Percentiles rank a stretch among this genome's conserved stretches.
These are phyloP conservation scores for Barbarea vulgaris DNA, from an alignment of 345 rosid genomes.

Conservation along the genomic window DNA sequence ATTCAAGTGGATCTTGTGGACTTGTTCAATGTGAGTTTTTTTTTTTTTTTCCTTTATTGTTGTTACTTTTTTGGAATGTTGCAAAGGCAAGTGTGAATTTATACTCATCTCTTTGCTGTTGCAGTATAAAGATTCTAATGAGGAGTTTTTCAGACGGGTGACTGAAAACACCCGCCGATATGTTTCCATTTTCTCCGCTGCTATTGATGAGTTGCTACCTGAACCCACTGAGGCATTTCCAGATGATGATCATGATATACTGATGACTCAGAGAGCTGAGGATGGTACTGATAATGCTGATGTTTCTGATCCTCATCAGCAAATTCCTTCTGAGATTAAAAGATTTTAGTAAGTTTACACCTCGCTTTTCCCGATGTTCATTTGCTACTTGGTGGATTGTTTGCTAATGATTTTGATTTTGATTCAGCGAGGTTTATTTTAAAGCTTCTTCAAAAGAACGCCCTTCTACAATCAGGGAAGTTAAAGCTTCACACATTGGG, in stretches of 20 bases:
- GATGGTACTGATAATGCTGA: constrained; percentile 59
- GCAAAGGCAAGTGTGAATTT: not conserved
- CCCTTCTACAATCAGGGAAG: constrained; percentile 86
- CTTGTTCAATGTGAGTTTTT: constrained; percentile 60
- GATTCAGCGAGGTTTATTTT: constrained; percentile 82
- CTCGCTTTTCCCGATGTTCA: not conserved
- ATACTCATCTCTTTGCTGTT: constrained; percentile 17
- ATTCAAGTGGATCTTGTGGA: constrained; percentile 84
- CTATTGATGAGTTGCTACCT: constrained; percentile 82
- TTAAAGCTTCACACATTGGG: constrained; percentile 89
- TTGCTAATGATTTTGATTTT: constrained; percentile 28
- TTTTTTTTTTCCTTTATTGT: not conserved
- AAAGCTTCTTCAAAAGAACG: constrained; percentile 81
- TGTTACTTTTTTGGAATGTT: constrained; percentile 14
- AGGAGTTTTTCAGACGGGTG: constrained; percentile 68
- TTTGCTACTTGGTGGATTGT: constrained; percentile 1
- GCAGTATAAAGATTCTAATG: constrained; percentile 72
- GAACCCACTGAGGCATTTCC: constrained; percentile 85
- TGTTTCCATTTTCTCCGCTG: constrained; percentile 68
- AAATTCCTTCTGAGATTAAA: constrained; percentile 88
- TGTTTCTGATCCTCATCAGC: constrained; percentile 69
- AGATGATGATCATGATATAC: constrained; percentile 85
- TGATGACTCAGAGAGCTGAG: constrained; percentile 91
- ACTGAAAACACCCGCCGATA: constrained; percentile 93
- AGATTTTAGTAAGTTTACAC: constrained; percentile 71